Percentiles rank a stretch among this genome's conserved stretches.
Conservation (phyloP, 2,329 filamentous ascomycete genomes). For the Pseudogymnoascus sp. region DNA sequence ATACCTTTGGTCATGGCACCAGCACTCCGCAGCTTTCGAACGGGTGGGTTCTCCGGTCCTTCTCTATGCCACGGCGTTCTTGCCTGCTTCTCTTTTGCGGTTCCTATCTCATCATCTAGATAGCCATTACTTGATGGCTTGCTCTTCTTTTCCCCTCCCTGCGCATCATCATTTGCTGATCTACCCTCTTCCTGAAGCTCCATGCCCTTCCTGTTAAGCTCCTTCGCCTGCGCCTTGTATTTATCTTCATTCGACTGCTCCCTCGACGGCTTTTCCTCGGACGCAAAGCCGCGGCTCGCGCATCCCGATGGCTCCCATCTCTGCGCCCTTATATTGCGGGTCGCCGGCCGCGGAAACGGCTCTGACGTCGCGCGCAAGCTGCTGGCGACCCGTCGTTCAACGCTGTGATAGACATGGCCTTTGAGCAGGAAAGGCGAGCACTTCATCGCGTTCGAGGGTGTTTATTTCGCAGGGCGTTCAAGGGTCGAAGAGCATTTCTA, state of each 20-base stretch:
- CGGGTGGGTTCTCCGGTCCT: conserved; percentile 51
- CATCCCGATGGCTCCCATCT: not conserved
- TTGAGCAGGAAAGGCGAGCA: not conserved
- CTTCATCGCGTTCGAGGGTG: conserved; percentile 3
- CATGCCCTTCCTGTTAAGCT: conserved; percentile 28
- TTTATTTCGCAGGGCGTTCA: not conserved
- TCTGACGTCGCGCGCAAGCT: not conserved
- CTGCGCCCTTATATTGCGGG: not conserved
- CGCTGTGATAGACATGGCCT: not conserved
- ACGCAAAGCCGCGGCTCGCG: not conserved
- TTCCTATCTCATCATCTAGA: conserved; percentile 29
- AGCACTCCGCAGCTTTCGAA: conserved; percentile 37
- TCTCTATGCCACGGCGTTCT: conserved; percentile 61
- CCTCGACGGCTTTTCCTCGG: not conserved
- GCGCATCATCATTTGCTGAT: conserved; percentile 23
- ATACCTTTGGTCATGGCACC: conserved; percentile 58
- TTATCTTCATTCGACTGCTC: not conserved
- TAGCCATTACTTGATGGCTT: conserved; percentile 27
- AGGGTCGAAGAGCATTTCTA: not conserved
- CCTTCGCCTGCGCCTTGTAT: conserved; percentile 19
- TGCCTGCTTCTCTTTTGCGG: conserved; percentile 48
- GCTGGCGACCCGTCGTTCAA: not conserved
- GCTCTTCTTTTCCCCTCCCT: not conserved
- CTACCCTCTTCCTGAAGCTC: conserved; percentile 33
- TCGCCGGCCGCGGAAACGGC: too few species aligned